Evolutionary conservation across 208 protist genomes (phyloP), one percentile per base, ranked within the genome.

Genomic region (Angomonas deanei): DNA sequence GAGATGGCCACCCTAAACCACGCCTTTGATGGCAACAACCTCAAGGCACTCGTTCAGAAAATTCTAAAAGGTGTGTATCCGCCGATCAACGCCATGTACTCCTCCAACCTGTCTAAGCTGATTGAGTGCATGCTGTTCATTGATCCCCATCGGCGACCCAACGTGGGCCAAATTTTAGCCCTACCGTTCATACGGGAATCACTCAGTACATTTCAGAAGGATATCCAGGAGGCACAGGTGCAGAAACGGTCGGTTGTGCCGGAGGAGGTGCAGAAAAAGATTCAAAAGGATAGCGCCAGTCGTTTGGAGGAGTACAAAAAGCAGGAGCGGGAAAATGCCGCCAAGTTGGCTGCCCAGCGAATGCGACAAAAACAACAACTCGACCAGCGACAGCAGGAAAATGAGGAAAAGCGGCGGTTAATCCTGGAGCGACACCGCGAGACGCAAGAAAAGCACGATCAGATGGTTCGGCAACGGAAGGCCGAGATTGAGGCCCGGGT

Each of bases 1-100:
- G 91, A 96, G 72, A 76, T 96, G 64, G 78, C 88, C 2, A 94
- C 88, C n/a, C 88, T 96, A 3, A 91, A 80, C 33, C 82, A 92
- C 62, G 84, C 91, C 53, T 96, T 94, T 64, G 86, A 93, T 70
- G 91, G 86, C 58, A 91, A 56, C 62, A 94, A 93, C 65, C 86
- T 96, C 81, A 94, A 94, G 64, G 67, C 82, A 31, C 78, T 97
- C 10, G 88, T 95, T 38, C 86, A 94, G 72, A 93, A 92, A 61
- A 94, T 96, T 61, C 70, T 94, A 13, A 93, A 91, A 49, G 91
- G 87, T 27, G 78, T 82, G 10, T 93, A 94, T 58, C 84, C 85
- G 2, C 87, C 91, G 23, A 93, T 96, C 61, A 72, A 81, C 59
- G 38, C 66, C 42, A 80, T 72, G 47, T 96, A 93, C 76, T 89